These are phyloP conservation scores for Ogataea hybrid DNA, from an alignment of 1,139 yeast genomes.

Conservation along the genomic window DNA sequence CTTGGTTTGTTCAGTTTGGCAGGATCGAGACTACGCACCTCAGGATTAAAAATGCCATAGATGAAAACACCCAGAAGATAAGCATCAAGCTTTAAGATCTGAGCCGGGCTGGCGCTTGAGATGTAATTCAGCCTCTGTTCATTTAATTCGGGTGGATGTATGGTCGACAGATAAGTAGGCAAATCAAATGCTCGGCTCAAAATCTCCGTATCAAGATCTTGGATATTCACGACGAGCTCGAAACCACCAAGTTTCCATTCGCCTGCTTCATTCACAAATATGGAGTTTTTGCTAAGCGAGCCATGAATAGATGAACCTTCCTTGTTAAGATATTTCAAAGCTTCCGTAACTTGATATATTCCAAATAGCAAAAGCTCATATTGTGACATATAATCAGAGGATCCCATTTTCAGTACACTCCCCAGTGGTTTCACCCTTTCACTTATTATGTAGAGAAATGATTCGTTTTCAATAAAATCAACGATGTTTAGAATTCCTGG, in stretches of 20 bases:
- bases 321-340: conserved; percentile 59
- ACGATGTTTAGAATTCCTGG: conserved; percentile 75
- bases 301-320: conserved; percentile 70
- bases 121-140: too few relatives aligned
- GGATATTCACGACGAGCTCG: conserved; percentile 60
- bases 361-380: conserved; percentile 55
- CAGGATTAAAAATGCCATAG: conserved; percentile 42
- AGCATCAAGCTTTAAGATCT: conserved; percentile 54
- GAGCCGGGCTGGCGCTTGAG: conserved; percentile 21
- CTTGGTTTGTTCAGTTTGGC: conserved; percentile 19
- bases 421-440: conserved; percentile 71
- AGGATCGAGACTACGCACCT: conserved; percentile 16
- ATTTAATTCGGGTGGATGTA: conserved; percentile 28
- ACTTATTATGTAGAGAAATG: conserved; percentile 64
- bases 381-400: conserved; percentile 25
- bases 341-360: conserved; percentile 50
- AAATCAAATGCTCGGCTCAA: conserved; percentile 26
- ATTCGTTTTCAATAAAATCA: conserved; percentile 69
- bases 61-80: conserved; percentile 61
- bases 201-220: conserved; percentile 48
- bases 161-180: conserved; percentile 18
- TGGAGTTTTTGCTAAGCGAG: conserved; percentile 52
- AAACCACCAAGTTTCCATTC: conserved; percentile 89
- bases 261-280: conserved; percentile 66
- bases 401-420: conserved; percentile 30